Evolutionary conservation across 2,329 filamentous ascomycete species (phyloP).

Genomic region (Pyrenochaeta sp.): DNA sequence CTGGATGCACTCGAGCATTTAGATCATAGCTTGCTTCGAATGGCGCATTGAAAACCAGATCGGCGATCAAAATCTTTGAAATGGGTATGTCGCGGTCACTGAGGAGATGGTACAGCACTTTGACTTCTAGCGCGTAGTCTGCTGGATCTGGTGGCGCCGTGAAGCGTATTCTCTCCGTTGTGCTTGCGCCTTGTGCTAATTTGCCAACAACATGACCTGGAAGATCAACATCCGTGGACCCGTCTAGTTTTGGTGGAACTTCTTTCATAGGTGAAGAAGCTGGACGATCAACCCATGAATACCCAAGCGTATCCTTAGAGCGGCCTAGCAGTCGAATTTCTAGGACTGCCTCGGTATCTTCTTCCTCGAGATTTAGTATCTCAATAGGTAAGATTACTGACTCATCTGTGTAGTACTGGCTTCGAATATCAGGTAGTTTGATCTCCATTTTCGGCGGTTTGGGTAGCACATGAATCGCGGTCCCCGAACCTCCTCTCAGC

Average conservation of each 20-base stretch:
- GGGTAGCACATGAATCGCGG: slow-evolving; percentile 76
- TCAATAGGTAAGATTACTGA: slow-evolving; percentile 71
- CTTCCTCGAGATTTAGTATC: slow-evolving; percentile 82
- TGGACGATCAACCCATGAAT: slow-evolving; percentile 56
- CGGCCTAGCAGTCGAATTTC: slow-evolving; percentile 72
- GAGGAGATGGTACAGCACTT: slow-evolving; percentile 77
- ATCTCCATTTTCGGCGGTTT: slow-evolving; percentile 93
- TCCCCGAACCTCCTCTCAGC: slow-evolving; percentile 46
- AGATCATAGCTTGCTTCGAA: slow-evolving; percentile 95
- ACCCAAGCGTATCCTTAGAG: slow-evolving; percentile 54
- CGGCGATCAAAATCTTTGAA: slow-evolving; percentile 72
- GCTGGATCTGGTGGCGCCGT: slow-evolving; percentile 54
- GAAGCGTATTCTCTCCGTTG: slow-evolving; percentile 48
- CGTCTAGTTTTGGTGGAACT: slow-evolving; percentile 30
- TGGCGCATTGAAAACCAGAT: slow-evolving; percentile 77
- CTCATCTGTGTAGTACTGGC: slow-evolving; percentile 88
- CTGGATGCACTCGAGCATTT: slow-evolving; percentile 76
- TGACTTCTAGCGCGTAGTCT: slow-evolving; percentile 73
- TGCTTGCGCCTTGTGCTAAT: slow-evolving; percentile 39
- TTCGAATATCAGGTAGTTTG: slow-evolving; percentile 65
- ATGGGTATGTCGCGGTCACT: slow-evolving; percentile 84
- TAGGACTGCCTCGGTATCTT: slow-evolving; percentile 74
- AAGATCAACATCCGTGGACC: slow-evolving; percentile 36
- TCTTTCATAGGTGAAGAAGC: slow-evolving; percentile 41
- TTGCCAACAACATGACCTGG: slow-evolving; percentile 48